Base-by-base conservation (phyloP, 331 rosid genomes). In the Arachis monticola region DNA sequence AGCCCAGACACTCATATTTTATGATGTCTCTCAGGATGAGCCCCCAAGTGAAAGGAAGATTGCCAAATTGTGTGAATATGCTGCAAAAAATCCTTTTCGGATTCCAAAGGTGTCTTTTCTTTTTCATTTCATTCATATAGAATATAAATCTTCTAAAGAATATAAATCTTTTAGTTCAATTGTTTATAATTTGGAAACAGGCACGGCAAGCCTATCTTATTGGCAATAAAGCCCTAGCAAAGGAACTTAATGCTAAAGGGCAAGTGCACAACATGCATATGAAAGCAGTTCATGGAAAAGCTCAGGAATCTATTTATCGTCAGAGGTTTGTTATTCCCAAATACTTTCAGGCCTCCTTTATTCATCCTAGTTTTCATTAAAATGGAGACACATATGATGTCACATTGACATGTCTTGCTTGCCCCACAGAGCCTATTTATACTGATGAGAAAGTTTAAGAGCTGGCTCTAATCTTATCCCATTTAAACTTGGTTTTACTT, bases 241-340 rank as follows among this genome's bases (percentile, higher is more conserved):
- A 90, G 88, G 98, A 93, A 32, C 79, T 93, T 72, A 87, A 95
- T 70, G 89, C 46, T 55, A 87, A 93, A 85, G 98, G 97, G 79
- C 96, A 93, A 79, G 70, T 88, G 62, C 91, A 93, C 87, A 90
- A 83, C 84, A 80, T 84, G 88, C 97, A 84, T 59, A 90, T 90
- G 97, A 88, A 93, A 82, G 91, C 91, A 65, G 95, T 95, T 82
- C 98, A 93, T 83, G 98, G 90, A 77, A 90, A 91, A 78, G 97
- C 98, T 59, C 95, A 90, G 77, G 97, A 90, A 67, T 90, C 98
- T 47, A 90, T 93, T 70, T 93, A 90, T 70, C 88, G 92, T 11
- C 90, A 90, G 85, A 93, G 98, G 98, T 93, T 82, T 85, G 92
- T 83, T 67, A 63, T 81, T 79, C 67, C 56, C 62, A 46, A 69